A percentile compares a stretch with the other conserved stretches of the same genome.
phyloP scores from a whole-genome alignment of 2,329 filamentous ascomycete genomes.

The Leptographium flavum region DNA sequence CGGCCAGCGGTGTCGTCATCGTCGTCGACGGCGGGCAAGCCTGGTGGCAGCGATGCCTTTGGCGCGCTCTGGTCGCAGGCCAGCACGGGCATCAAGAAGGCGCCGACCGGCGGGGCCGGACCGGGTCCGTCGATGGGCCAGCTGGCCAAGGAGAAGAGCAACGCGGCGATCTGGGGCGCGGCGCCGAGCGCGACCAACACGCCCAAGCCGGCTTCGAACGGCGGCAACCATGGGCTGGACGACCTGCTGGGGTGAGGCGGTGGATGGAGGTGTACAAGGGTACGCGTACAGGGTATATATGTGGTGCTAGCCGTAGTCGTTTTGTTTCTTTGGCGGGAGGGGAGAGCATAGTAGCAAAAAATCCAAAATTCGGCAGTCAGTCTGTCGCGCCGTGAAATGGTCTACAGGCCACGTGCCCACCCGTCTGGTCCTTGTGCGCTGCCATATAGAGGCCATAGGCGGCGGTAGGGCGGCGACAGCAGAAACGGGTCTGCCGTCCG shows the following conservation, averaged over 20 bases:
- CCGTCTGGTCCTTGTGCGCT: too few relatives aligned
- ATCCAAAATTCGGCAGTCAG: not conserved
- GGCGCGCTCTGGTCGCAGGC: conserved; percentile 72
- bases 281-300: too few relatives aligned
- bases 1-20: conserved; percentile 8
- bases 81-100: conserved; percentile 63
- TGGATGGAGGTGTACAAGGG: too few relatives aligned
- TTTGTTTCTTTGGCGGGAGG: too few relatives aligned
- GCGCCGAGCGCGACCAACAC: conserved; percentile 26
- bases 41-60: conserved; percentile 69
- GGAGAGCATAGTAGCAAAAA: not conserved
- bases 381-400: not conserved
- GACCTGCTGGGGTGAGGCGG: conserved; percentile 30
- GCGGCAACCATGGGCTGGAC: conserved; percentile 23
- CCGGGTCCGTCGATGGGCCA: conserved; percentile 76
- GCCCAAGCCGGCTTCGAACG: conserved; percentile 16
- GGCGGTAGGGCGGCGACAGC: too few relatives aligned
- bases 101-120: conserved; percentile 39
- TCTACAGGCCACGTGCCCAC: too few relatives aligned
- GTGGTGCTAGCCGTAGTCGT: too few relatives aligned
- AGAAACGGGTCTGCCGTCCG: too few relatives aligned
- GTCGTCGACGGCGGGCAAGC: conserved; percentile 14
- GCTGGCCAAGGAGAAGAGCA: conserved; percentile 95
- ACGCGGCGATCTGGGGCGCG: conserved; percentile 84
- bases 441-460: too few relatives aligned